Evolutionary conservation across 2,329 filamentous ascomycete genomes (phyloP), one percentile per base, ranked within the genome.

Genomic region (Akanthomyces muscarius): DNA sequence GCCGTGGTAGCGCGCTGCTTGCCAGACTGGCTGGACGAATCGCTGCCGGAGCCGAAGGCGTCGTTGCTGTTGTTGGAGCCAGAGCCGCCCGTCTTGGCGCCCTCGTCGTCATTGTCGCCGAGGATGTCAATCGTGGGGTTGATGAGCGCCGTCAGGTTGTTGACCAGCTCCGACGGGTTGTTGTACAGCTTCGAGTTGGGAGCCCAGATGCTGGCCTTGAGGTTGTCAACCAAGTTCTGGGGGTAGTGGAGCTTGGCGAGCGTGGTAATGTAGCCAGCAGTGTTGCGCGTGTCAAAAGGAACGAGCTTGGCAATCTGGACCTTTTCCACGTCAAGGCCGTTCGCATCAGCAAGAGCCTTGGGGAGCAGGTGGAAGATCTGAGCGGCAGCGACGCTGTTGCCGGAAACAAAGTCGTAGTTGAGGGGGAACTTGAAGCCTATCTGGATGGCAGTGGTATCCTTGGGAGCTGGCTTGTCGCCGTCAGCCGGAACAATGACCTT

Each of bases 361-460:
- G 92, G 92, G 4, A 97, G 80, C 67, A 86, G 90, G 60, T 85
- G 78, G 79, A 97, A 96, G 70, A 99, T 91, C 76, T 98, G 94
- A 45, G 86, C 86, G 5, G 91, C 89, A 21, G 92, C 90, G 66
- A 88, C 82, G 16, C 86, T 81, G 66, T 89, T 86, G 25, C 79
- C 80, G 13, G 89, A 87, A 33, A 98, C 90, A 72, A 96, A 97
- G 10, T 84, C 78, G 75, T 95, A 99, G 78, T 96, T 94, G 68
- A 96, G 83, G 1, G 85, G 84, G 71, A 87, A 89, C 59, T 86
- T 80, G 82, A 98, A 97, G 41, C 90, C 95, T 66, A 98, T 83
- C 73, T 97, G 92, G 68, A 97, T 88, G 68, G 90, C 76, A 4
- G 85, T 86, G 0, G 85, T 86, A 68, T 90, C 89, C 4, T 81